Evolutionary conservation across 768 basidiomycete species (phyloP).

Genomic region (Kwoniella bestiolae): DNA sequence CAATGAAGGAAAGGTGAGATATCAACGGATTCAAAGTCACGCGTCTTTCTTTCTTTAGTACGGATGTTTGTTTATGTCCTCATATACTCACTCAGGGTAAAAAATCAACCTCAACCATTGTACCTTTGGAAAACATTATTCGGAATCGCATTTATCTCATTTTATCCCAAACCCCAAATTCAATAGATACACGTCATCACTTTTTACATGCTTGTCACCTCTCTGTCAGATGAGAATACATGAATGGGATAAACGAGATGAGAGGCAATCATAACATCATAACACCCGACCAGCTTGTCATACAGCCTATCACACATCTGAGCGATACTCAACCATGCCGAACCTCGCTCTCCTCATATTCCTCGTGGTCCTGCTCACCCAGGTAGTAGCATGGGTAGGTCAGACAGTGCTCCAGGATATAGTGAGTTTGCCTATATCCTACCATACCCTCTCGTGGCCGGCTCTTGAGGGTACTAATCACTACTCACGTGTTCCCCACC

Average conservation of each 20-base stretch:
- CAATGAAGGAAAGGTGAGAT: not conserved
- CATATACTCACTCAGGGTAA: not conserved
- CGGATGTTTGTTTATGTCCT: slow-evolving; percentile 9
- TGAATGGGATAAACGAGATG: not conserved
- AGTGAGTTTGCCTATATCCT: slow-evolving; percentile 62
- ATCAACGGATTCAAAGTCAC: slow-evolving; percentile 13
- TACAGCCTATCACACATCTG: not conserved
- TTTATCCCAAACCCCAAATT: slow-evolving; percentile 8
- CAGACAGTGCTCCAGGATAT: slow-evolving; percentile 78
- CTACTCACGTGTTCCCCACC: not conserved
- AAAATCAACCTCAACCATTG: not conserved
- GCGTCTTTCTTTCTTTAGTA: slow-evolving; percentile 10
- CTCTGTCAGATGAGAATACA: not conserved
- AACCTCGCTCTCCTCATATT: slow-evolving; percentile 78
- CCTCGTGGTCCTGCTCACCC: slow-evolving; percentile 75
- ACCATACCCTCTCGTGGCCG: too few species aligned
- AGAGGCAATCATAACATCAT: not conserved
- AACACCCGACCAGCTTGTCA: not conserved
- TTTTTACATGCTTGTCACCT: too few species aligned
- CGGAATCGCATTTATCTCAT: slow-evolving; percentile 1
- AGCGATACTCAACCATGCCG: slow-evolving; percentile 10
- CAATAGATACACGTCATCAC: slow-evolving; percentile 19
- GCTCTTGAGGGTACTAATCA: too few species aligned
- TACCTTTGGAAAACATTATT: not conserved
- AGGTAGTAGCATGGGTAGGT: slow-evolving; percentile 86